Evolutionary conservation across 495 filamentous ascomycete genomes (phyloP).

Genomic region (Tuber umbilicatum): DNA sequence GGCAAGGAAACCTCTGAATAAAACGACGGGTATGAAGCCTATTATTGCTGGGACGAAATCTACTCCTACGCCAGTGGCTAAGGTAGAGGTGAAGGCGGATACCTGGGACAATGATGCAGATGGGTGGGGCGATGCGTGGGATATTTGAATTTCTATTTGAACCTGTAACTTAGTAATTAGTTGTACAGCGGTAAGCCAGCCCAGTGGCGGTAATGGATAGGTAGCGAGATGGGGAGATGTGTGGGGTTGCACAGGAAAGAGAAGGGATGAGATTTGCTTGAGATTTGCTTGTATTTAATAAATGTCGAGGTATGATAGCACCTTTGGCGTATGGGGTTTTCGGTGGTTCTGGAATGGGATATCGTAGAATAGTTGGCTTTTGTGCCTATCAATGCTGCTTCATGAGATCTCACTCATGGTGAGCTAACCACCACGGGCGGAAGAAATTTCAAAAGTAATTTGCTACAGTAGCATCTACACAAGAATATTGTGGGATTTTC

Average conservation of each 20-base stretch:
- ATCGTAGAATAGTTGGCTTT: background rate
- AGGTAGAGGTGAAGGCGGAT: slow-evolving; percentile 47
- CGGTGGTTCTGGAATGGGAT: background rate
- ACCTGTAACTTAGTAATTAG: background rate
- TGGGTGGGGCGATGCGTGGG: slow-evolving; percentile 66
- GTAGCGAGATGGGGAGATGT: background rate
- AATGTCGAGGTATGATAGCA: background rate
- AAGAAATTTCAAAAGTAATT: too few species aligned
- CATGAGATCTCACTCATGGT: background rate
- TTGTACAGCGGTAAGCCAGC: background rate
- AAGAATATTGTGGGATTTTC: too few species aligned
- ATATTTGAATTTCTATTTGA: slow-evolving; percentile 10
- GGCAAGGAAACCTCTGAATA: slow-evolving; percentile 13
- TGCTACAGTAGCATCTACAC: too few species aligned
- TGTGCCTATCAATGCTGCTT: background rate
- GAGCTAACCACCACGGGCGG: background rate
- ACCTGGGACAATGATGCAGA: slow-evolving; percentile 53
- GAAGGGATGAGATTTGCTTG: background rate
- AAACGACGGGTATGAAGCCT: slow-evolving; percentile 16
- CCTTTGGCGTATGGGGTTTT: background rate
- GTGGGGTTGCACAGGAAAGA: background rate
- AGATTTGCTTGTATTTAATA: background rate
- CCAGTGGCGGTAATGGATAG: background rate
- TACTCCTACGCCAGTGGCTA: background rate
- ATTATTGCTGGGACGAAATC: slow-evolving; percentile 6